A percentile compares a stretch with the other conserved stretches of the same genome.
Conservation (phyloP, 2,329 filamentous ascomycete species). For the Exophiala dermatitidis region DNA sequence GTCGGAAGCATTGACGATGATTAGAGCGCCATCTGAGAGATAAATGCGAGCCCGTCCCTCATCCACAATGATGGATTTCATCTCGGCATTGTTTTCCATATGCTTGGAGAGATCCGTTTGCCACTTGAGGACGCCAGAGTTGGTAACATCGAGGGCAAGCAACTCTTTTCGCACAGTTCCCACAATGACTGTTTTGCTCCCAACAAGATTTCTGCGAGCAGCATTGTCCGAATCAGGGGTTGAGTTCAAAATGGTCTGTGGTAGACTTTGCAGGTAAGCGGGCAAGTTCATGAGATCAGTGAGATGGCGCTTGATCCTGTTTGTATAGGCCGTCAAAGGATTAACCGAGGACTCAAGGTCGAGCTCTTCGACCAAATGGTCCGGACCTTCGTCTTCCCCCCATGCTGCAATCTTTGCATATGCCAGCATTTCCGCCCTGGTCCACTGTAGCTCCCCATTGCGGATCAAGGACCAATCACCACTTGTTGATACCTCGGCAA, state of each 20-base stretch:
- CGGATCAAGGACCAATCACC: conserved; percentile 77
- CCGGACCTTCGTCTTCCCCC: conserved; percentile 66
- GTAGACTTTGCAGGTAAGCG: conserved; percentile 62
- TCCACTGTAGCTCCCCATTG: conserved; percentile 76
- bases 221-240: conserved; percentile 11
- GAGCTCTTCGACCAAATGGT: conserved; percentile 69
- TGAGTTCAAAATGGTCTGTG: conserved; percentile 52
- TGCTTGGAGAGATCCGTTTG: conserved; percentile 54
- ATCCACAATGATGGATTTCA: conserved; percentile 60
- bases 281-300: conserved; percentile 72
- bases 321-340: conserved; percentile 71
- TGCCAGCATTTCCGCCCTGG: conserved; percentile 72
- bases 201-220: conserved; percentile 68
- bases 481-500: conserved; percentile 58
- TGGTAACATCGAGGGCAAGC: conserved; percentile 70
- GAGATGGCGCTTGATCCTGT: conserved; percentile 75
- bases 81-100: conserved; percentile 49
- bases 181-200: conserved; percentile 75
- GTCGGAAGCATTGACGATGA: conserved; percentile 43
- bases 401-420: conserved; percentile 72
- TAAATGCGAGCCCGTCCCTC: conserved; percentile 55
- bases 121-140: conserved; percentile 70
- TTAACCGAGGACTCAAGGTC: conserved; percentile 82
- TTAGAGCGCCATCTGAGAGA: conserved; percentile 55
- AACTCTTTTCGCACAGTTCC: conserved; percentile 73